Conservation (phyloP, 768 basidiomycete species). For the Phanerodontia chrysosporium region DNA sequence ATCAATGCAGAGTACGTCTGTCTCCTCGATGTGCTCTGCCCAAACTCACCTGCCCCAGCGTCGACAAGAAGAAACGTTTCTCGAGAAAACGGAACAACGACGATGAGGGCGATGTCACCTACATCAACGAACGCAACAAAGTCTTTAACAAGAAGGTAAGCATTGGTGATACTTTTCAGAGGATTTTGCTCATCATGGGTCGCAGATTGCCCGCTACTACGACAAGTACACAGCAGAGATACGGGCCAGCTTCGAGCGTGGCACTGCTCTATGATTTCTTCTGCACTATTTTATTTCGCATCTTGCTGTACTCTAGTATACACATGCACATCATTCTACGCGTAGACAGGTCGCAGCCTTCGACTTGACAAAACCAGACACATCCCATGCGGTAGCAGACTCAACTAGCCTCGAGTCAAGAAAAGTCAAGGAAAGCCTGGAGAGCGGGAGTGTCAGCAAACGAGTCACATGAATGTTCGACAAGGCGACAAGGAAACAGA, state of each 20-base stretch:
- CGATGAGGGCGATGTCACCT: conserved; percentile 93
- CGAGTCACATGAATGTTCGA: neutral
- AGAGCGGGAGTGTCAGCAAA: neutral
- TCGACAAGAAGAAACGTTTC: conserved; percentile 88
- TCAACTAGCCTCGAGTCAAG: neutral
- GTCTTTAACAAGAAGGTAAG: conserved; percentile 96
- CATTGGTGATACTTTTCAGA: conserved; percentile 1
- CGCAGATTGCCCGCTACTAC: conserved; percentile 88
- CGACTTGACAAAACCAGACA: no score
- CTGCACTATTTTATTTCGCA: conserved; percentile 12
- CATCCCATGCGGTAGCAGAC: no score
- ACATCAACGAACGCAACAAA: conserved; percentile 97
- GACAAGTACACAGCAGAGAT: conserved; percentile 97
- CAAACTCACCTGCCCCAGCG: conserved; percentile 37
- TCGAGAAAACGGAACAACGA: conserved; percentile 88
- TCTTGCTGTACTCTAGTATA: conserved; percentile 1
- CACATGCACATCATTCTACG: neutral
- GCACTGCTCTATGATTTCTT: conserved; percentile 72
- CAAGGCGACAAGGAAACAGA: neutral
- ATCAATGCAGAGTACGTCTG: conserved; percentile 88
- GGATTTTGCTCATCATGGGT: neutral
- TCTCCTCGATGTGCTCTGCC: neutral
- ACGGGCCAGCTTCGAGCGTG: conserved; percentile 95
- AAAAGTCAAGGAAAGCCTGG: neutral
- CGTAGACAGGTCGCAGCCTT: no score